A percentile compares a stretch with the other conserved stretches of the same genome.
Evolutionary conservation across 2,329 filamentous ascomycete species (phyloP).

Genomic region (Trichocomaceae sp.): DNA sequence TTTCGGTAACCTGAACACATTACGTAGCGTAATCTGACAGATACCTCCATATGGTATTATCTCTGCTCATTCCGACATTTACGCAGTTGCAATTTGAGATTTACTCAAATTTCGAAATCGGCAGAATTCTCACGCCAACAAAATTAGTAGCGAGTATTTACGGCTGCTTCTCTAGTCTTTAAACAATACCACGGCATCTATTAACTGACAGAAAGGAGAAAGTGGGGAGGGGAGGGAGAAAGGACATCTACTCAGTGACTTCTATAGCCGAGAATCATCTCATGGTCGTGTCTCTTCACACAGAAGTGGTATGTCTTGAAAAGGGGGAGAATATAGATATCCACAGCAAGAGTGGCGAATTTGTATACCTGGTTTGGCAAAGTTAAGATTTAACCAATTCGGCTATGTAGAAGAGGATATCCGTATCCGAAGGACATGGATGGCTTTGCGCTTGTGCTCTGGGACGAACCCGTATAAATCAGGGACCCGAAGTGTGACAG

Average conservation of each 20-base stretch:
- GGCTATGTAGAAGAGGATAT: background rate
- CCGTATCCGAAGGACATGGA: constrained; percentile 10
- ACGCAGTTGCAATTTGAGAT: too few species aligned
- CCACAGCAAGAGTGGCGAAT: constrained; percentile 5
- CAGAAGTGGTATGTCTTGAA: constrained; percentile 5
- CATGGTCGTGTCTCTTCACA: constrained; percentile 8
- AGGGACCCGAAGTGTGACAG: constrained; percentile 4
- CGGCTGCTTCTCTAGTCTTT: too few species aligned
- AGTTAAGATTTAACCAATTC: background rate
- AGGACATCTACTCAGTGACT: too few species aligned
- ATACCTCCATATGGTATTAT: too few species aligned
- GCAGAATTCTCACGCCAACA: too few species aligned
- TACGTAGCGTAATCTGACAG: too few species aligned
- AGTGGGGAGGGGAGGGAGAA: too few species aligned
- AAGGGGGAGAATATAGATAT: constrained; percentile 3
- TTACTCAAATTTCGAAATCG: too few species aligned
- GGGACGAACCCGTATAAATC: constrained; percentile 1
- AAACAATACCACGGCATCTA: background rate
- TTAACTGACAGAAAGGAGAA: background rate
- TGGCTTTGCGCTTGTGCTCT: constrained; percentile 5
- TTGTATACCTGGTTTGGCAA: constrained; percentile 1
- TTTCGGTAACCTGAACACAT: too few species aligned
- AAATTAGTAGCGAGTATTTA: too few species aligned
- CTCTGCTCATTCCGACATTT: too few species aligned
- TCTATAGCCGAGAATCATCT: constrained; percentile 8